phyloP scores from a whole-genome alignment of 768 basidiomycete genomes.

The Leucocoprinus leucothites region DNA sequence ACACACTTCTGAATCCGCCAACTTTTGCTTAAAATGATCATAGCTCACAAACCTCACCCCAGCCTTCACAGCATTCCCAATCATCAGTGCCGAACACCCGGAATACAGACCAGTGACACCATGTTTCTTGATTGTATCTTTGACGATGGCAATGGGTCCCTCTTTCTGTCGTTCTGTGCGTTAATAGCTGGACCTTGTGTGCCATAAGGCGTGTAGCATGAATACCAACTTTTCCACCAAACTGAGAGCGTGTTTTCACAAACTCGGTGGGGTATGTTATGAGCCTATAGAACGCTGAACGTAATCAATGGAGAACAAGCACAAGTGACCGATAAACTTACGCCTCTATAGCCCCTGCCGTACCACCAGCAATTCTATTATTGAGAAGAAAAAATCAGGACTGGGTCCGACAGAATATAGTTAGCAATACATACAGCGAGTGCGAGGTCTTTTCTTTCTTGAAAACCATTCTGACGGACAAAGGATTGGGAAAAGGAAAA shows the following conservation, averaged over 20 bases:
- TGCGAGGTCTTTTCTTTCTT: slow-evolving; percentile 82
- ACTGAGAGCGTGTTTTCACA: slow-evolving; percentile 93
- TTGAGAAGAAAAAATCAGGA: not conserved
- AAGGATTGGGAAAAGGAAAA: not conserved
- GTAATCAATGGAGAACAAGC: slow-evolving; percentile 25
- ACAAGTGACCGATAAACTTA: slow-evolving; percentile 34
- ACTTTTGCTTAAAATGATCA: slow-evolving; percentile 81
- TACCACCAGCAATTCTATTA: slow-evolving; percentile 74
- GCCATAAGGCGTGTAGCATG: not conserved
- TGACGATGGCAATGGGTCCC: slow-evolving; percentile 70
- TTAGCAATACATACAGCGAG: slow-evolving; percentile 52
- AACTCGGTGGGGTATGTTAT: slow-evolving; percentile 89
- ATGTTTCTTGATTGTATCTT: slow-evolving; percentile 66
- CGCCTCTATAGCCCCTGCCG: slow-evolving; percentile 93
- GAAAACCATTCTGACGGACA: slow-evolving; percentile 23
- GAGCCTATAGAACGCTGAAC: slow-evolving; percentile 51
- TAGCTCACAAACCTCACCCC: slow-evolving; percentile 96
- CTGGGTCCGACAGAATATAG: not conserved
- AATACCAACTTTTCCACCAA: slow-evolving; percentile 67
- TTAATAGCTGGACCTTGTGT: not conserved
- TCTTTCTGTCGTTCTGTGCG: slow-evolving; percentile 38
- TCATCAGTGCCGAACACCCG: slow-evolving; percentile 83
- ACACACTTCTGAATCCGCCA: slow-evolving; percentile 81
- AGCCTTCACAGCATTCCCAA: slow-evolving; percentile 92
- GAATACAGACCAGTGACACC: slow-evolving; percentile 90